Conservation (phyloP, 192 early-diverging fungal species). For the Allomyces javanicus region DNA sequence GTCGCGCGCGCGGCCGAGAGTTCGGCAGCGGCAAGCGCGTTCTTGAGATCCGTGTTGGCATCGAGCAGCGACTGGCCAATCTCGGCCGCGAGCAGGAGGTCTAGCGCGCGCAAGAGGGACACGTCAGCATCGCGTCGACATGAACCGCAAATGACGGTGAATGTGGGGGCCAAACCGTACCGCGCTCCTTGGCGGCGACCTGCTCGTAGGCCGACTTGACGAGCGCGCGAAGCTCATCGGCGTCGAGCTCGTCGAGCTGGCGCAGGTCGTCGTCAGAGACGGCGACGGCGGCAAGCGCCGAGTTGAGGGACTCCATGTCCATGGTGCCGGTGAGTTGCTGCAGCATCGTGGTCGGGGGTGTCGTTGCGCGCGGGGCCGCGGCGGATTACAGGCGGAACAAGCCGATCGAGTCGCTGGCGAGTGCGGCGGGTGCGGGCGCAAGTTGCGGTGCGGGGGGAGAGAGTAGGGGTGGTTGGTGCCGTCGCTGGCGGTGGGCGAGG, state of each 20-base stretch:
- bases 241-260: not conserved
- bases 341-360: not conserved
- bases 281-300: not conserved
- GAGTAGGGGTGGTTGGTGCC: too few relatives aligned
- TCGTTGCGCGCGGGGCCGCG: too few relatives aligned
- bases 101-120: not conserved
- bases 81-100: conserved; percentile 11
- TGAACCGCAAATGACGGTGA: too few relatives aligned
- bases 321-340: not conserved
- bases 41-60: conserved; percentile 7
- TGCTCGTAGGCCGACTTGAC: not conserved
- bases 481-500: too few relatives aligned
- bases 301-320: not conserved
- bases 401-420: too few relatives aligned
- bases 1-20: not conserved
- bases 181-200: not conserved
- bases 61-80: conserved; percentile 12
- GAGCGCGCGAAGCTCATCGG: not conserved
- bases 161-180: not conserved
- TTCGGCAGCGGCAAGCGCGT: conserved; percentile 1
- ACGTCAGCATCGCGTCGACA: not conserved
- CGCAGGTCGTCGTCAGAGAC: not conserved
- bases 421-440: too few relatives aligned
- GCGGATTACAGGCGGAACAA: too few relatives aligned
- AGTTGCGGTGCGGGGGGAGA: too few relatives aligned